phyloP scores from a whole-genome alignment of 441 rosid species.

The Corymbia citriodora region DNA sequence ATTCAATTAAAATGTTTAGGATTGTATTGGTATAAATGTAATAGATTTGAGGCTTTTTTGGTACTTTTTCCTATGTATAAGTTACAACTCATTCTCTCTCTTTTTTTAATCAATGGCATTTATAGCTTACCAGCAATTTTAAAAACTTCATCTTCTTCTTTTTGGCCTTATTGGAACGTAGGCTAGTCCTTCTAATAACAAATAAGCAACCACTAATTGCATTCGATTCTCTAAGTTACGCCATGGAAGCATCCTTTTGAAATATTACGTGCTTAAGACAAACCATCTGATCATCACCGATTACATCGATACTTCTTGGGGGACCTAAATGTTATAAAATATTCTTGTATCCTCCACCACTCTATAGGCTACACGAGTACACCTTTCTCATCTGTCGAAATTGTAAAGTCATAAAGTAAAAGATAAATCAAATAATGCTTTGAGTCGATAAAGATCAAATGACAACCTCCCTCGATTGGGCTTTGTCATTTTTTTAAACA shows the following conservation, averaged over 20 bases:
- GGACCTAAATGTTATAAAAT: not conserved
- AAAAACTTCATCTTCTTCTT: too few species aligned
- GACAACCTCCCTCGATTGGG: not conserved
- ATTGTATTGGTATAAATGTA: rapidly evolving
- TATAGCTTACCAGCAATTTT: not conserved
- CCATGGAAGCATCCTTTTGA: not conserved
- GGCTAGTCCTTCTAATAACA: not conserved
- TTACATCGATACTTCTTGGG: rapidly evolving
- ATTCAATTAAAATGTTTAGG: rapidly evolving
- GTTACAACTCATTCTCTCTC: too few species aligned
- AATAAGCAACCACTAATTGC: not conserved
- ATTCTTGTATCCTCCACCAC: not conserved
- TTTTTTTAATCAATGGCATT: rapidly evolving
- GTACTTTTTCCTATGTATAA: too few species aligned
- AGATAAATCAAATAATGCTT: too few species aligned
- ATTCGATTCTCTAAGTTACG: not conserved
- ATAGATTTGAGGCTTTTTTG: rapidly evolving
- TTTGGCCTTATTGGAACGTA: too few species aligned
- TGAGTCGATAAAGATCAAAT: rapidly evolving
- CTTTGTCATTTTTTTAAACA: not conserved
- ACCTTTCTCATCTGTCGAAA: not conserved
- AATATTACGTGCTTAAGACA: too few species aligned
- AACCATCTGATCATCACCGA: too few species aligned
- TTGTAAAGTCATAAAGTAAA: too few species aligned
- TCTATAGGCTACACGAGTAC: not conserved